phyloP scores from a whole-genome alignment of 768 basidiomycete genomes.

The Suillus variegatus region DNA sequence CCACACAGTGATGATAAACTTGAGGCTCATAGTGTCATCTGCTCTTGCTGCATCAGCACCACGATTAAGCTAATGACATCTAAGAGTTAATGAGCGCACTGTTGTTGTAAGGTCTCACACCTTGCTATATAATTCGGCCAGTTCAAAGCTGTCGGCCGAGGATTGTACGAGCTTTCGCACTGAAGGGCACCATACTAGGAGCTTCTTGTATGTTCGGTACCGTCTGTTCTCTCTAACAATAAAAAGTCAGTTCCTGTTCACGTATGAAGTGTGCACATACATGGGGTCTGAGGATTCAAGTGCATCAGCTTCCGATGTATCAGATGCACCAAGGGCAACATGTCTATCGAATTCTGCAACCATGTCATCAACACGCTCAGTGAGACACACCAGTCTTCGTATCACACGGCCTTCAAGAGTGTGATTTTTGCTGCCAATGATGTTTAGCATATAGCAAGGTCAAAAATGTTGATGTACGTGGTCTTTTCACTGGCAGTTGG shows the following conservation, averaged over 20 bases:
- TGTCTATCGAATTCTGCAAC: no score
- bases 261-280: neutral
- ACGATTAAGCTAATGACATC: neutral
- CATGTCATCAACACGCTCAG: no score
- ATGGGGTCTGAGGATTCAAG: neutral
- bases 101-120: neutral
- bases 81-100: neutral
- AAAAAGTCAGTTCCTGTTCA: neutral
- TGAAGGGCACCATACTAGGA: neutral
- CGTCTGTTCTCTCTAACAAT: neutral
- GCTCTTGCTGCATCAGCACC: conserved; percentile 3
- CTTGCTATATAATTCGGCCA: neutral
- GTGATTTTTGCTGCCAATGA: no score
- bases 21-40: conserved; percentile 4
- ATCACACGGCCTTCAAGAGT: no score
- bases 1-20: neutral
- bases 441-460: no score
- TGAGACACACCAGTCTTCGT: no score
- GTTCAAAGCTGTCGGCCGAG: neutral
- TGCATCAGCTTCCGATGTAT: neutral
- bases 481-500: no score
- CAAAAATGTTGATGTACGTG: no score
- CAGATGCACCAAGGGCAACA: no score
- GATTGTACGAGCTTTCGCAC: neutral
- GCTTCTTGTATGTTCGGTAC: conserved; percentile 4